Evolutionary conservation across 2,329 filamentous ascomycete genomes (phyloP), one percentile per base, ranked within the genome.

Genomic region (Tolypocladium pustulatum): DNA sequence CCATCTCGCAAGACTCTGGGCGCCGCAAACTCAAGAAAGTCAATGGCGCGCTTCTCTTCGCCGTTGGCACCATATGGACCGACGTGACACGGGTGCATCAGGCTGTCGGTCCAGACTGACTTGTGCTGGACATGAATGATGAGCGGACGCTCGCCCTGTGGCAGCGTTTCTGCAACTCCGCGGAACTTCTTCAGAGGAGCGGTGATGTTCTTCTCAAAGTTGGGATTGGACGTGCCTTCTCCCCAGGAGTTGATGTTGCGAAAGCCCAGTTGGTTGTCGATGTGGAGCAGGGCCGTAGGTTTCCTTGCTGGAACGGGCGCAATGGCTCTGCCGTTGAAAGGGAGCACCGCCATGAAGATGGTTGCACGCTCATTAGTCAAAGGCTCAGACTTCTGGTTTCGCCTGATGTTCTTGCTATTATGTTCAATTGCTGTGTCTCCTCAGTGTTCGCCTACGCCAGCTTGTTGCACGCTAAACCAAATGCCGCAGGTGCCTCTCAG

Each of bases 91-190:
- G 55, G 54, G 15, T 56, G 58, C 46, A 61, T 41, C 5, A 46
- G 61, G 15, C 38, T 57, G n/a, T 61, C 53, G 13, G 55, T 58
- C 61, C 57, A 61, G 0, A 61, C 55, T 4, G 61, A 56, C 55
- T 58, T 59, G 53, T 59, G 56, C 36, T 59, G 61, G 20, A 58
- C 57, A 56, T 62, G 61, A 43, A 62, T 61, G 43, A 62, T 56
- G 15, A 54, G 25, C 2, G 55, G 60, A 7, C 54, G 22, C 9
- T 60, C 43, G 8, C 49, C 57, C 40, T 60, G 34, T 2, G 59
- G 41, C 22, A 20, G 38, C 13, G 37, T 36, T 12, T 57, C 57
- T 41, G 52, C 53, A 10, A 54, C 25, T 22, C 51, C 20, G 41
- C 59, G 59, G 25, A 59, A 62, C 15, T 43, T 54, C 34, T 46